phyloP scores from a whole-genome alignment of 2,329 filamentous ascomycete species.

The Septoria linicola region DNA sequence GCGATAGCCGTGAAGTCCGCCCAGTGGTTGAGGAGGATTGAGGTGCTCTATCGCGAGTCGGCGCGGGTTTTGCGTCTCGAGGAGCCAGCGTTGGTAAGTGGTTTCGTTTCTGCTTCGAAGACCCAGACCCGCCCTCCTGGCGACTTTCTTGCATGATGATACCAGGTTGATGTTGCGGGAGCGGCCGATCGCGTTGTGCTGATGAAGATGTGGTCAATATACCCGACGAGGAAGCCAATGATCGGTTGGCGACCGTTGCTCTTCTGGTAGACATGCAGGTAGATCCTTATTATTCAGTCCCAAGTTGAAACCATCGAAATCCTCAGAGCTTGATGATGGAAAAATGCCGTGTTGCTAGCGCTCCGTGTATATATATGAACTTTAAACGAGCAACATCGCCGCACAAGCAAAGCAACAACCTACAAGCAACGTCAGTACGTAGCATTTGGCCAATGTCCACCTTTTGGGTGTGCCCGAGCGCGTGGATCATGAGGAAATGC shows the following conservation, averaged over 20 bases:
- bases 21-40: slow-evolving; percentile 14
- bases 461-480: background rate
- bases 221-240: slow-evolving; percentile 23
- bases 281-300: background rate
- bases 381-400: slow-evolving; percentile 10
- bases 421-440: slow-evolving; percentile 8
- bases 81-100: slow-evolving; percentile 38
- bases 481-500: slow-evolving; percentile 6
- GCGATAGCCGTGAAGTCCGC: slow-evolving; percentile 47
- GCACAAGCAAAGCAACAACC: slow-evolving; percentile 5
- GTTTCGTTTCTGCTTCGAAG: slow-evolving; percentile 29
- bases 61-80: slow-evolving; percentile 24
- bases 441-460: slow-evolving; percentile 7
- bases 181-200: slow-evolving; percentile 8
- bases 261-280: background rate
- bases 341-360: slow-evolving; percentile 2
- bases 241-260: slow-evolving; percentile 13
- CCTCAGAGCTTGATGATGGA: background rate
- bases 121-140: slow-evolving; percentile 15
- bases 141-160: slow-evolving; percentile 24
- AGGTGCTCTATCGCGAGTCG: slow-evolving; percentile 29
- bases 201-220: slow-evolving; percentile 18
- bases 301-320: background rate
- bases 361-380: slow-evolving; percentile 15
- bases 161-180: slow-evolving; percentile 5